Base-by-base conservation (phyloP, 768 basidiomycete species). In the Podaxis carcinomalis region DNA sequence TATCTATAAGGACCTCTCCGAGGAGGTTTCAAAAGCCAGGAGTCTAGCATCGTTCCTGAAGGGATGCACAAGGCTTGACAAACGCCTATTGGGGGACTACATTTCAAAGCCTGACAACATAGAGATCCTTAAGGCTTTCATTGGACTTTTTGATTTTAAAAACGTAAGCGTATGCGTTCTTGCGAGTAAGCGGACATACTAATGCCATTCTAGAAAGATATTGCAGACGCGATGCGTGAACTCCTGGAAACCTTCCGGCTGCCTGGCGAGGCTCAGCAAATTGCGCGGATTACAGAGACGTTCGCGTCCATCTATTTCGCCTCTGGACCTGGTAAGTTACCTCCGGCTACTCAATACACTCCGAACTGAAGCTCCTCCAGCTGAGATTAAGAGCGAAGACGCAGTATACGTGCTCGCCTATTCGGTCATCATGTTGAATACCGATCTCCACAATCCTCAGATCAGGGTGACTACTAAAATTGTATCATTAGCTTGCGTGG, bases 391-490 rank as follows among this genome's bases (percentile, higher is more conserved):
- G 69, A 88, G 79, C 59, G 87, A 93, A 74, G 97, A 98, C 70
- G 92, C 96, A 4, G 92, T 93, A 19, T 95, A 97, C 73, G 91
- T 99, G 6, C 76, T 99, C 25, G 86, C 96, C 1, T 99, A 88
- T 72, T 98, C 97, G 0, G 88, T 99, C 62, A 98, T 99, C 72
- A 84, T 99, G 94, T 83, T 99, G 53, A 99, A 99, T 74, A 99
- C 97, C 6, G 97, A 99, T 75, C 85, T 87, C 35, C 95, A 98
- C 71, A 98, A 92, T 69, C 95, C 95, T 11, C 94, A 97, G 80
- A 84, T 95, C 63, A 78, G 92, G 70, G 93, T 90, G 70, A 72
- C 88, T 64, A 16, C 50, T 39, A n/a, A 23, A 10, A 32, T 32
- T 32, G 5, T n/a, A 27, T 46, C 60, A 40, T 4, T 13, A 28